Conservation (phyloP, 768 basidiomycete genomes). For the Gymnopilus junonius region DNA sequence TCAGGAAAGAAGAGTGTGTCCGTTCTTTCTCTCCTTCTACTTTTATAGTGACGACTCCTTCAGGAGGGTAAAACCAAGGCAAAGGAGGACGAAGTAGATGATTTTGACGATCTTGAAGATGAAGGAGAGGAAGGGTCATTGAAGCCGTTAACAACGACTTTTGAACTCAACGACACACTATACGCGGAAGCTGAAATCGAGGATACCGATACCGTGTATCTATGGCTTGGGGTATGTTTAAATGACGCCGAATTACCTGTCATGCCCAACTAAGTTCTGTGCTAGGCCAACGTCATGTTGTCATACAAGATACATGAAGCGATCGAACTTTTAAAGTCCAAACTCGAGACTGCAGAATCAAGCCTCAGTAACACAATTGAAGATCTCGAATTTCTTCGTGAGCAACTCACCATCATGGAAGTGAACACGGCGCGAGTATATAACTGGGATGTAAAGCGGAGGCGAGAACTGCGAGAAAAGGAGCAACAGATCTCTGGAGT, state of each 20-base stretch:
- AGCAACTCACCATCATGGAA: slow-evolving; percentile 97
- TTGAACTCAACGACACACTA: slow-evolving; percentile 95
- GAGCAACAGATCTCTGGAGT: slow-evolving; percentile 10
- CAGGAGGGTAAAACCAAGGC: slow-evolving; percentile 65
- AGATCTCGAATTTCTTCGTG: slow-evolving; percentile 91
- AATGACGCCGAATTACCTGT: slow-evolving; percentile 6
- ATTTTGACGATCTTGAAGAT: slow-evolving; percentile 60
- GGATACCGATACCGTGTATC: slow-evolving; percentile 85
- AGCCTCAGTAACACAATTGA: slow-evolving; percentile 73
- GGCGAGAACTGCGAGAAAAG: slow-evolving; percentile 57
- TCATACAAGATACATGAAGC: slow-evolving; percentile 88
- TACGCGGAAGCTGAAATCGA: slow-evolving; percentile 91
- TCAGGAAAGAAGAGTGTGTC: slow-evolving; percentile 67
- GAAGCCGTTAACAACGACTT: slow-evolving; percentile 78
- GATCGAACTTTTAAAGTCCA: slow-evolving; percentile 70
- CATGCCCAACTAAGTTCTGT: neutral
- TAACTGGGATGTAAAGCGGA: slow-evolving; percentile 92
- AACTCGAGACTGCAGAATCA: slow-evolving; percentile 72
- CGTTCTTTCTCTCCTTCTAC: neutral
- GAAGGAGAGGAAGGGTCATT: slow-evolving; percentile 41
- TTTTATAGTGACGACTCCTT: slow-evolving; percentile 4
- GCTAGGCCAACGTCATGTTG: slow-evolving; percentile 96
- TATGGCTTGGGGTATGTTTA: slow-evolving; percentile 93
- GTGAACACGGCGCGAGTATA: slow-evolving; percentile 94
- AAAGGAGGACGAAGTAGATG: slow-evolving; percentile 52